phyloP scores from a whole-genome alignment of 805 yeast genomes.

The Tetrapisispora arboricola region DNA sequence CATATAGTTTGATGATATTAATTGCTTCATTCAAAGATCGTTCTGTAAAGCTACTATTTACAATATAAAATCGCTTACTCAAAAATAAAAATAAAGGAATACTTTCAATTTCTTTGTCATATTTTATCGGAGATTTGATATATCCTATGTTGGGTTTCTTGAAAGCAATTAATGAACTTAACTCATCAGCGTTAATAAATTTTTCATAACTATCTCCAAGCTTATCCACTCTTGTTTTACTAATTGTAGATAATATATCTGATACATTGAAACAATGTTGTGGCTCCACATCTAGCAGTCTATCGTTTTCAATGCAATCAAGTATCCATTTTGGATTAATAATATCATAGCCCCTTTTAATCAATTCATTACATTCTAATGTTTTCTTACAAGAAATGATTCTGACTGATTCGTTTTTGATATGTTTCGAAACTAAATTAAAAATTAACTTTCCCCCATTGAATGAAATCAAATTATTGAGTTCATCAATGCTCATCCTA shows the following conservation, averaged over 20 bases:
- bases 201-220: slow-evolving; percentile 51
- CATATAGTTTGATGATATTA: slow-evolving; percentile 32
- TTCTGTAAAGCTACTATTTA: slow-evolving; percentile 7
- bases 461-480: slow-evolving; percentile 32
- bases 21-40: slow-evolving; percentile 9
- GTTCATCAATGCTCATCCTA: slow-evolving; percentile 27
- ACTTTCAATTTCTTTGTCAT: slow-evolving; percentile 1
- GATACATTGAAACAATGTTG: slow-evolving; percentile 41
- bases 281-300: slow-evolving; percentile 49
- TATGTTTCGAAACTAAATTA: slow-evolving; percentile 22
- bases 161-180: slow-evolving; percentile 3
- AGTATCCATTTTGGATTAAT: slow-evolving; percentile 62
- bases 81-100: slow-evolving; percentile 29
- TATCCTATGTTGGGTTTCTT: not conserved
- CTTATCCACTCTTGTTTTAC: slow-evolving; percentile 37
- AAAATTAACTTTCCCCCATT: slow-evolving; percentile 43
- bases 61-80: slow-evolving; percentile 29
- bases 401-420: slow-evolving; percentile 12
- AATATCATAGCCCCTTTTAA: slow-evolving; percentile 46
- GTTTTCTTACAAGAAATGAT: slow-evolving; percentile 34
- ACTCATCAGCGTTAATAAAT: slow-evolving; percentile 8
- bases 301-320: slow-evolving; percentile 36
- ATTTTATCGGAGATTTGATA: not conserved
- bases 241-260: slow-evolving; percentile 17
- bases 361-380: slow-evolving; percentile 30